Percentiles rank a stretch among this genome's conserved stretches.
Conservation (phyloP, 768 basidiomycete species). For the Strobilomyces dryophilus region DNA sequence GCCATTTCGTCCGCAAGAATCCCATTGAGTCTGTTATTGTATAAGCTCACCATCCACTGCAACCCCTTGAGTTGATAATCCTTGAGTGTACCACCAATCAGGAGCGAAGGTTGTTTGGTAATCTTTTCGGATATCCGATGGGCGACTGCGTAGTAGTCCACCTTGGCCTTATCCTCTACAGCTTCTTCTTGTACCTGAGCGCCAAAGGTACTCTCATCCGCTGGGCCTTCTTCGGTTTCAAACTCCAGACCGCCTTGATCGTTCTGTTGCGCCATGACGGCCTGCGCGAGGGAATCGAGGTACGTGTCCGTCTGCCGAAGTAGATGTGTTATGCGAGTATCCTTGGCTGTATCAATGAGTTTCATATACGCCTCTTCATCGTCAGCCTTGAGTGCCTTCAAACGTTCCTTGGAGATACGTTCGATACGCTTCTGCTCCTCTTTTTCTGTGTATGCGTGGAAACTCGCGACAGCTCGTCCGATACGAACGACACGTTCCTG, state of each 20-base stretch:
- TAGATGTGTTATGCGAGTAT: slow-evolving; percentile 96
- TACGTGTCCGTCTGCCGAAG: slow-evolving; percentile 33
- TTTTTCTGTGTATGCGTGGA: slow-evolving; percentile 80
- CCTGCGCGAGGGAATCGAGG: no score
- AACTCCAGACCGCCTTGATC: no score
- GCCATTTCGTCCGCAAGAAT: no score
- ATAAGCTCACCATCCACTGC: no score
- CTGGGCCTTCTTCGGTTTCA: no score
- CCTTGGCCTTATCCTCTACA: slow-evolving; percentile 61
- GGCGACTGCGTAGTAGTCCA: slow-evolving; percentile 96
- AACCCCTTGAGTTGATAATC: no score
- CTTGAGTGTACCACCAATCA: no score
- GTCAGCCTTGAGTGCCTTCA: no score
- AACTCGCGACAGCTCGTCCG: slow-evolving; percentile 72
- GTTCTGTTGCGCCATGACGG: no score
- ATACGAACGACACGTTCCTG: slow-evolving; percentile 39
- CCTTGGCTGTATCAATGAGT: slow-evolving; percentile 97
- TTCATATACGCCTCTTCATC: slow-evolving; percentile 99
- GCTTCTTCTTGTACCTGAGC: slow-evolving; percentile 66
- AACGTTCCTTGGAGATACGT: no score
- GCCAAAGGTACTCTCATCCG: slow-evolving; percentile 88
- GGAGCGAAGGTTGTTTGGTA: slow-evolving; percentile 51
- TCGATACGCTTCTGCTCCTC: no score
- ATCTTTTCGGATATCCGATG: slow-evolving; percentile 89
- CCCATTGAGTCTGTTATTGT: no score